Evolutionary conservation across 2,329 filamentous ascomycete genomes (phyloP), one percentile per base, ranked within the genome.

Genomic region (Trichoderma hamatum): DNA sequence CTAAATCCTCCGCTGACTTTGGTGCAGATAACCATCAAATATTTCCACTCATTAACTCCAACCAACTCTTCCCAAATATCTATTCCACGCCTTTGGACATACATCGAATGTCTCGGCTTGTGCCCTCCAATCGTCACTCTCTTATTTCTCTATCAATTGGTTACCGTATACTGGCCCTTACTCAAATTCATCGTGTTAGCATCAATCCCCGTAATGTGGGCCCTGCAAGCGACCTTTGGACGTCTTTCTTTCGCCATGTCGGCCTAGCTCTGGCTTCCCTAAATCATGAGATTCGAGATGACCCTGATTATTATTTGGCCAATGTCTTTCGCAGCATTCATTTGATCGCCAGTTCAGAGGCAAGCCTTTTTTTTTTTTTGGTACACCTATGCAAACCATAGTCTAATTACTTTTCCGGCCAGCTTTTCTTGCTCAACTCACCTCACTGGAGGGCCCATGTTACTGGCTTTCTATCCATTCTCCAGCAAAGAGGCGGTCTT

Each of bases 381-480:
- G n/a, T 13, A 9, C 21, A 1, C 51, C 34, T 59, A 16, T 39
- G 1, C n/a, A 36, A 28, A n/a, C 9, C 5, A 54, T 21, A 5
- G 2, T 30, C 39, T 59, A 24, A 56, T 36, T 39, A 11, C 13
- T 28, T 10, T 10, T 34, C 5, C 9, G 24, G 7, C 21, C 16
- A 68, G 58, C 56, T 62, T 13, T 68, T 68, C 9, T 16, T 61
- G 13, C 46, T 54, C 30, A 32, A 54, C 28, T 69, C 67, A 51
- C 67, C 59, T 10, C 59, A 64, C 16, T 69, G 51, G 60, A 60
- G 67, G 11, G 60, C 52, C 10, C 67, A 69, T 59, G 54, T 58
- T 14, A 61, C 10, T 9, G 67, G 67, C 21, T 69, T 69, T 39
- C 21, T 64, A 24, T 58, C 59, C 14, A 62, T 69, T 19, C 24